Base-by-base conservation (phyloP, 345 rosid genomes). In the Aquilaria malaccensis region DNA sequence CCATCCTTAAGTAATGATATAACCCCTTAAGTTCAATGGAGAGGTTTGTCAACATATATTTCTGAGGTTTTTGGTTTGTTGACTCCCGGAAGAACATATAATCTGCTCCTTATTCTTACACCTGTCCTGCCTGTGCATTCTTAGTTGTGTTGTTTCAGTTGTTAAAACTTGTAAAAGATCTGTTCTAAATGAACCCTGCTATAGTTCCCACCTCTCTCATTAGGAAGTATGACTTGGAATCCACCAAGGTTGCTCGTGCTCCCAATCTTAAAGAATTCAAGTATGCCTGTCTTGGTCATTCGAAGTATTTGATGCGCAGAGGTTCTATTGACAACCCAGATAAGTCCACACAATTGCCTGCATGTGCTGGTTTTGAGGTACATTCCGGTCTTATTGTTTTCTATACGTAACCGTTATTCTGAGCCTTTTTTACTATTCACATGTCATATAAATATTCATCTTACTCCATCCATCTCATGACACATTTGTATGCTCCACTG, bases 351-450 rank as follows among this genome's bases (percentile, higher is more conserved):
- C 77, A 74, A 54, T 45, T 76, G 50, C 79, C 84, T 0, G 63
- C 66, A 53, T 80, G 84, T 64, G 73, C 67, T 41, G 81, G 84
- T 52, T 73, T 80, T 14, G 84, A 80, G 84, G 81, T 77, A 63
- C 62, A 31, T 69, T 11, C 41, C 45, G 13, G 55, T 53, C 13
- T 30, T 33, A 47, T 56, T 60, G 64, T 22, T 56, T 52, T 61
- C 11, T 30, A 37, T 30, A 11, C 11, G 13, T 29, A 48, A 29
- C 7, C 33, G 11, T 9, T 11, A 32, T 22, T 67, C 29, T 47
- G 9, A 47, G 58, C 15, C 41, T 22, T 47, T 15, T 1, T 22
- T 7, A 56, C 45, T 37, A 9, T 37, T 37, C 43, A 37, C 7
- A 22, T 22, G 22, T 22, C 22, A 22, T 22, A 22, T 22, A 22